A percentile compares a stretch with the other conserved stretches of the same genome.
These are phyloP conservation scores for Aspergillus ochraceoroseus DNA, from an alignment of 2,329 filamentous ascomycete species.

Conservation along the genomic window DNA sequence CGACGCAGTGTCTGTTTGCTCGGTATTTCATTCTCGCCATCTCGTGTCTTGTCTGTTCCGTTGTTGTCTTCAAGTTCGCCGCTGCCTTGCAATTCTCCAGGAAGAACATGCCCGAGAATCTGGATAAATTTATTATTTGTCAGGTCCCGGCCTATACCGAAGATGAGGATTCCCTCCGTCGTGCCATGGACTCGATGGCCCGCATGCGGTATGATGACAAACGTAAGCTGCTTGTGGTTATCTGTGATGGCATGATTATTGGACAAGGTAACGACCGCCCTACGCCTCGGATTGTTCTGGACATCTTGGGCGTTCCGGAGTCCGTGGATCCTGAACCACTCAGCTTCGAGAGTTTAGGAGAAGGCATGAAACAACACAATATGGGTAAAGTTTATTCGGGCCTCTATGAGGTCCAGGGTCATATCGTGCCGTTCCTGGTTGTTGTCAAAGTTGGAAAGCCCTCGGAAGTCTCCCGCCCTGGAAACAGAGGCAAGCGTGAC, in stretches of 20 bases:
- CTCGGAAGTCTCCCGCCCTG: constrained; percentile 68
- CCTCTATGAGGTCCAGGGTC: constrained; percentile 93
- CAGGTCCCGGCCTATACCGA: constrained; percentile 98
- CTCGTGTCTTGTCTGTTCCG: constrained; percentile 69
- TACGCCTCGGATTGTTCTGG: constrained; percentile 90
- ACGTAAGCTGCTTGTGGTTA: constrained; percentile 91
- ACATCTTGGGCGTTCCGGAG: constrained; percentile 92
- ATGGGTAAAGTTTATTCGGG: constrained; percentile 99
- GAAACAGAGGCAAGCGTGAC: constrained; percentile 98
- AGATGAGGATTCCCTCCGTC: constrained; percentile 93
- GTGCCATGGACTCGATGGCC: constrained; percentile 92
- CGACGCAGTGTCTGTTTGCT: constrained; percentile 76
- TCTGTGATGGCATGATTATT: constrained; percentile 99
- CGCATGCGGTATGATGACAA: constrained; percentile 98
- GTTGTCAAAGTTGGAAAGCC: constrained; percentile 91
- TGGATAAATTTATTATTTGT: constrained; percentile 97
- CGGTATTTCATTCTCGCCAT: constrained; percentile 85
- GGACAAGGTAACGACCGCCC: constrained; percentile 96
- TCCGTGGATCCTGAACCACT: constrained; percentile 90
- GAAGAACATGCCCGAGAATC: constrained; percentile 88
- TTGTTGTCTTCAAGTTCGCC: constrained; percentile 94
- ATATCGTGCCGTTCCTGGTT: constrained; percentile 96
- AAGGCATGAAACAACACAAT: constrained; percentile 96
- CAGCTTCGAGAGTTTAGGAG: constrained; percentile 93
- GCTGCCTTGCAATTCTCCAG: constrained; percentile 89